Evolutionary conservation across 768 basidiomycete genomes (phyloP).

Genomic region (Hortiboletus flavorubellus): DNA sequence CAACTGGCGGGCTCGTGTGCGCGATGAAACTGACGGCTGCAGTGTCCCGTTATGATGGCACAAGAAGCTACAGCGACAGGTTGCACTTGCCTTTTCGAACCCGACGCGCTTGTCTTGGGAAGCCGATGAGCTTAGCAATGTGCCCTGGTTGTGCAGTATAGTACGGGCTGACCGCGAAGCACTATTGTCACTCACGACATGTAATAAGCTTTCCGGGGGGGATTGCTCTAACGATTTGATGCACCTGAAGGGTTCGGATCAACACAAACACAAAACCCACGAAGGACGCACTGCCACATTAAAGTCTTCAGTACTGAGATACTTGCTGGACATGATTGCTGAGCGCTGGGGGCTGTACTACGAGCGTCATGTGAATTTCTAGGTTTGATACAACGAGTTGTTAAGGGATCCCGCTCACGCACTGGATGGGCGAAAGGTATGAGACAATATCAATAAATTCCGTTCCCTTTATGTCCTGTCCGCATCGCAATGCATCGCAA

Average conservation of each 20-base stretch:
- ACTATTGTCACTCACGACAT: slow-evolving; percentile 39
- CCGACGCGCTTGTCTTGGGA: slow-evolving; percentile 68
- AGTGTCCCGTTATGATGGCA: neutral
- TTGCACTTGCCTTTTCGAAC: slow-evolving; percentile 64
- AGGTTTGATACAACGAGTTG: neutral
- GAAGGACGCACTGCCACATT: slow-evolving; percentile 13
- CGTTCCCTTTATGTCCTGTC: no score
- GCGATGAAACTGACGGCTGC: slow-evolving; percentile 72
- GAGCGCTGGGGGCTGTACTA: neutral
- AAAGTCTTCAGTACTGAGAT: slow-evolving; percentile 5
- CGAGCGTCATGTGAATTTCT: neutral
- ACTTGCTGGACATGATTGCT: neutral
- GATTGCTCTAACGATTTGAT: slow-evolving; percentile 60
- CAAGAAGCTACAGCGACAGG: neutral
- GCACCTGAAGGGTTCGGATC: slow-evolving; percentile 46
- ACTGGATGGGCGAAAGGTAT: neutral
- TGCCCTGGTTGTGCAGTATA: slow-evolving; percentile 37
- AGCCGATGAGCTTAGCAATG: slow-evolving; percentile 70
- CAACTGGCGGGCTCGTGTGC: slow-evolving; percentile 57
- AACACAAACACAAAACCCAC: neutral
- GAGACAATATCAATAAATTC: no score
- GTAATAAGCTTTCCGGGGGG: slow-evolving; percentile 63
- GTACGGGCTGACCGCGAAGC: neutral
- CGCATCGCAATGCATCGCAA: no score
- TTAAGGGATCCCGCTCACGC: neutral